Conservation (phyloP, 768 basidiomycete species). For the Leccinum sublutescens region DNA sequence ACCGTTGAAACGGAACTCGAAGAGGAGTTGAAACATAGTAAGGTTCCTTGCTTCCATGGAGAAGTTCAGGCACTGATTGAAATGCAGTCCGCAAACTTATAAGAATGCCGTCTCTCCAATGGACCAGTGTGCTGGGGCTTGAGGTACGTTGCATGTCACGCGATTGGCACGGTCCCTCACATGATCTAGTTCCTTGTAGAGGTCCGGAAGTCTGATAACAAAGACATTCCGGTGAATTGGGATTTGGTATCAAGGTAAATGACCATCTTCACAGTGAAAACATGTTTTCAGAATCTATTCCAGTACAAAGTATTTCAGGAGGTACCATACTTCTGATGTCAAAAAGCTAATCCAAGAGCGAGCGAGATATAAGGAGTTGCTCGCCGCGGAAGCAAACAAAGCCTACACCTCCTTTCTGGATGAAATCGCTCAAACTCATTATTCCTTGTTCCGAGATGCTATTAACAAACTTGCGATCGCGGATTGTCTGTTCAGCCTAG, state of each 20-base stretch:
- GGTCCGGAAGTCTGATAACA: slow-evolving; percentile 57
- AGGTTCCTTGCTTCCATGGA: slow-evolving; percentile 11
- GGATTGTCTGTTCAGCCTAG: slow-evolving; percentile 86
- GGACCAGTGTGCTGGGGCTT: slow-evolving; percentile 60
- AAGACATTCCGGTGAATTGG: slow-evolving; percentile 54
- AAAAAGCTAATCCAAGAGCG: slow-evolving; percentile 63
- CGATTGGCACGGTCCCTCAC: neutral
- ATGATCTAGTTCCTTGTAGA: slow-evolving; percentile 71
- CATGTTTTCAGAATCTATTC: slow-evolving; percentile 1
- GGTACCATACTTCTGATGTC: slow-evolving; percentile 77
- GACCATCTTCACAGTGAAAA: neutral
- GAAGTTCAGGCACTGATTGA: slow-evolving; percentile 3
- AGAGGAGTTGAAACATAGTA: slow-evolving; percentile 70
- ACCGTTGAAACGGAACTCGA: slow-evolving; percentile 68
- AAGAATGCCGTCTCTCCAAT: slow-evolving; percentile 71
- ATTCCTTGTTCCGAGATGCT: slow-evolving; percentile 67
- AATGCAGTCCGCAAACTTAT: slow-evolving; percentile 65
- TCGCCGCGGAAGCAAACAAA: slow-evolving; percentile 60
- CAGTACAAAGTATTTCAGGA: slow-evolving; percentile 68
- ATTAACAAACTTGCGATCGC: slow-evolving; percentile 79
- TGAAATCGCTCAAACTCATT: slow-evolving; percentile 67
- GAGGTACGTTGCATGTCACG: slow-evolving; percentile 49
- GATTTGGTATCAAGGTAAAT: slow-evolving; percentile 60
- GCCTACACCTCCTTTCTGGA: slow-evolving; percentile 68
- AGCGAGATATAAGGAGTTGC: slow-evolving; percentile 70